Conservation (phyloP, 2,329 filamentous ascomycete genomes). For the Coniosporium tulheliwenetii region DNA sequence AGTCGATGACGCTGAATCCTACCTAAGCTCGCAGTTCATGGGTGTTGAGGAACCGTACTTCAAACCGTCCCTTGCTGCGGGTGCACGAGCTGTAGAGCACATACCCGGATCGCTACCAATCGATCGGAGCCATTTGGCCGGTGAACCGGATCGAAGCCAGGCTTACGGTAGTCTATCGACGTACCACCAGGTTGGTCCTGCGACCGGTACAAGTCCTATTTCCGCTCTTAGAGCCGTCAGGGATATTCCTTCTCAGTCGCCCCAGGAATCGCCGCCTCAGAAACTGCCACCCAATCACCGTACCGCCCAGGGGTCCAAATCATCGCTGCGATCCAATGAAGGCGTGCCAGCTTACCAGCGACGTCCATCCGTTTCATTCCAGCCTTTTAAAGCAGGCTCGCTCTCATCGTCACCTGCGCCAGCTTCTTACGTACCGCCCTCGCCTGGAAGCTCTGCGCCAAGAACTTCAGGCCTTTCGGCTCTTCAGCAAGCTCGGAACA, state of each 20-base stretch:
- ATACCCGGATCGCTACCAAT: conserved; percentile 61
- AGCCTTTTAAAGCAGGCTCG: conserved; percentile 91
- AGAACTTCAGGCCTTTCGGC: conserved; percentile 13
- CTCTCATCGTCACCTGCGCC: conserved; percentile 74
- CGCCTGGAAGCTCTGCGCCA: conserved; percentile 33
- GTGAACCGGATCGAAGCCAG: conserved; percentile 52
- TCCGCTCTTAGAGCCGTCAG: conserved; percentile 62
- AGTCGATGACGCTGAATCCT: conserved; percentile 77
- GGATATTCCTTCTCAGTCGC: conserved; percentile 35
- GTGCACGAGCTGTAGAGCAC: conserved; percentile 20
- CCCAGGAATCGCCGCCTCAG: conserved; percentile 33
- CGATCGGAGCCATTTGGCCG: conserved; percentile 16
- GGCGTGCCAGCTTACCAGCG: conserved; percentile 35
- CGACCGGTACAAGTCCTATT: conserved; percentile 69
- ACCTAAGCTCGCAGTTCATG: conserved; percentile 87
- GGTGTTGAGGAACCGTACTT: conserved; percentile 70
- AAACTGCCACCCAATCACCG: conserved; percentile 30
- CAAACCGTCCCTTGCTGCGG: conserved; percentile 55
- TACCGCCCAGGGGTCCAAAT: conserved; percentile 31
- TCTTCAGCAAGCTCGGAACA: conserved; percentile 43
- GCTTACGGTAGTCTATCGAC: conserved; percentile 84
- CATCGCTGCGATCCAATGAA: conserved; percentile 35
- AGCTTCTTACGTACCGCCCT: conserved; percentile 33
- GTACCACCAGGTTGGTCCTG: conserved; percentile 63
- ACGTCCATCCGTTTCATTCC: conserved; percentile 75